These are phyloP conservation scores for Trematosphaeria pertusa DNA, from an alignment of 2,329 filamentous ascomycete genomes.

Conservation along the genomic window DNA sequence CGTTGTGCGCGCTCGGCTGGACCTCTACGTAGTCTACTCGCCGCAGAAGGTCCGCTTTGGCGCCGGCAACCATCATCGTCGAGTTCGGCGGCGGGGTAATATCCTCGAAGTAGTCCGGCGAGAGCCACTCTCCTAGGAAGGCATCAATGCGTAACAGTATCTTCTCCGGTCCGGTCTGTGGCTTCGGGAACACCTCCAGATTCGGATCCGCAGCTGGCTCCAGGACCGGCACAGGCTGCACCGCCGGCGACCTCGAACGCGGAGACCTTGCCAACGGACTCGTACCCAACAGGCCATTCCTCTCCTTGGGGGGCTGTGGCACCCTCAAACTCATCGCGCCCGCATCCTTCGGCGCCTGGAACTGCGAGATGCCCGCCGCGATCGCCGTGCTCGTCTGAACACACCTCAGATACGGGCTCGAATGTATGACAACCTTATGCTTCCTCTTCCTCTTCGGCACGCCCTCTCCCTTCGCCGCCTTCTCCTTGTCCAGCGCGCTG, in stretches of 20 bases:
- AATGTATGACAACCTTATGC: constrained; percentile 85
- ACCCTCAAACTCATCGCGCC: constrained; percentile 25
- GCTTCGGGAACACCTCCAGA: constrained; percentile 42
- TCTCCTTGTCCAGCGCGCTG: constrained; percentile 22
- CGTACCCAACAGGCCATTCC: constrained; percentile 14
- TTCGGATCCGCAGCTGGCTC: constrained; percentile 49
- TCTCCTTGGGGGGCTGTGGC: constrained; percentile 26
- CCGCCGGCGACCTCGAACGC: constrained; percentile 22
- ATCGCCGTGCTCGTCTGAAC: constrained; percentile 91
- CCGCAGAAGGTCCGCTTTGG: constrained; percentile 84
- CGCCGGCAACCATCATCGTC: constrained; percentile 83
- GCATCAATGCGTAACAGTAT: constrained; percentile 78
- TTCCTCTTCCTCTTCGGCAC: constrained; percentile 62
- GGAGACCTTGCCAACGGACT: constrained; percentile 24
- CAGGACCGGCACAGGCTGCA: constrained; percentile 25
- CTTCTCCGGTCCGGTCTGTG: constrained; percentile 43
- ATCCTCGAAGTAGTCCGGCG: constrained; percentile 88
- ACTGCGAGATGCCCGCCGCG: constrained; percentile 80
- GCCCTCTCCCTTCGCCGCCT: constrained; percentile 5
- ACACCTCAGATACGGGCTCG: constrained; percentile 92
- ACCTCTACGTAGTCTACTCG: constrained; percentile 70
- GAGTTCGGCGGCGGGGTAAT: constrained; percentile 90
- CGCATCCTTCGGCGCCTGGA: constrained; percentile 45
- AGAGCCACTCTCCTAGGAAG: constrained; percentile 94
- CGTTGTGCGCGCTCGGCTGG: constrained; percentile 47